Conservation (phyloP, 2,329 filamentous ascomycete species). For the Fusarium sp. region DNA sequence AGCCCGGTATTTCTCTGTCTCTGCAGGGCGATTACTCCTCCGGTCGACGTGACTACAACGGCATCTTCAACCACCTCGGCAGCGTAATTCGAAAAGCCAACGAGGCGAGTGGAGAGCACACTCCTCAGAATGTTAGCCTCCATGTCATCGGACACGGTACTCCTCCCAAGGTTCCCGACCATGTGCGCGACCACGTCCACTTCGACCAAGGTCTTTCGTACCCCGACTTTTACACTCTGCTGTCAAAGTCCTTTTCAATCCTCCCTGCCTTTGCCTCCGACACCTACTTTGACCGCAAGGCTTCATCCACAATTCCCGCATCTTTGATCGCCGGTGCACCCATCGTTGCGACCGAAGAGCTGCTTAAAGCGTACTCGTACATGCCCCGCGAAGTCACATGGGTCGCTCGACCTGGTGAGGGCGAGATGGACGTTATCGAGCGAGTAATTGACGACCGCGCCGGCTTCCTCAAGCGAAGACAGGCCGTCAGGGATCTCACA, state of each 20-base stretch:
- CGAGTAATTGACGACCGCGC: constrained; percentile 38
- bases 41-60: constrained; percentile 40
- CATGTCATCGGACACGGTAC: constrained; percentile 43
- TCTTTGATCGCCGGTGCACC: constrained; percentile 43
- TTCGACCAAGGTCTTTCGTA: constrained; percentile 43
- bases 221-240: constrained; percentile 41
- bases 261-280: constrained; percentile 43
- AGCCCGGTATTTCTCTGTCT: constrained; percentile 36
- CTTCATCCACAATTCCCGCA: constrained; percentile 44
- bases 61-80: constrained; percentile 41
- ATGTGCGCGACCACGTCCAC: constrained; percentile 34
- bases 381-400: constrained; percentile 40
- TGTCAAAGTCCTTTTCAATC: constrained; percentile 36
- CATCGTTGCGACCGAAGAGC: constrained; percentile 39
- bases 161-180: constrained; percentile 36
- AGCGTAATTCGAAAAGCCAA: constrained; percentile 36
- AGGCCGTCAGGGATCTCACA: constrained; percentile 28
- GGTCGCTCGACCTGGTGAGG: constrained; percentile 38
- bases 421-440: constrained; percentile 43
- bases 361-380: constrained; percentile 42
- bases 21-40: constrained; percentile 45
- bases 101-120: constrained; percentile 11
- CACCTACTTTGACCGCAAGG: constrained; percentile 43
- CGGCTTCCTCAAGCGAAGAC: constrained; percentile 34
- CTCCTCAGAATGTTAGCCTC: constrained; percentile 33